phyloP scores from a whole-genome alignment of 2,329 filamentous ascomycete species.

The Pseudocercospora crystallina region DNA sequence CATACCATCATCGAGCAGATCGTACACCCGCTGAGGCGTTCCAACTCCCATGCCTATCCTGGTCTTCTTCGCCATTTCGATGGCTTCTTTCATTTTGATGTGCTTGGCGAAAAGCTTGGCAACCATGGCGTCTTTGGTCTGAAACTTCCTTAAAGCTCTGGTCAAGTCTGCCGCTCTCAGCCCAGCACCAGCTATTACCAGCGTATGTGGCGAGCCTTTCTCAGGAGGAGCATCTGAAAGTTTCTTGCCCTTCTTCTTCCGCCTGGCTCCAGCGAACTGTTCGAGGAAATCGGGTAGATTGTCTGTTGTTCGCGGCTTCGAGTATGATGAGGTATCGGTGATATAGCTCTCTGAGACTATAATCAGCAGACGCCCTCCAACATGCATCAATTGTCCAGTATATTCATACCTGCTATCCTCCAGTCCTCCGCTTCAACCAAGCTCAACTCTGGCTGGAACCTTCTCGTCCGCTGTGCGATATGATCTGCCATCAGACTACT shows the following conservation, averaged over 20 bases:
- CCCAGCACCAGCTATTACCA: slow-evolving; percentile 83
- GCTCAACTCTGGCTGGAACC: slow-evolving; percentile 79
- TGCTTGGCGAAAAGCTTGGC: slow-evolving; percentile 97
- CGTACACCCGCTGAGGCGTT: slow-evolving; percentile 78
- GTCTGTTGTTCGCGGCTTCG: slow-evolving; percentile 64
- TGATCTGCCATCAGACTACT: slow-evolving; percentile 80
- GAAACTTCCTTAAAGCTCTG: slow-evolving; percentile 73
- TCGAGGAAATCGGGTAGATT: slow-evolving; percentile 80
- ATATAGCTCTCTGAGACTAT: slow-evolving; percentile 64
- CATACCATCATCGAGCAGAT: slow-evolving; percentile 73
- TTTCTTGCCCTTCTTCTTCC: slow-evolving; percentile 39
- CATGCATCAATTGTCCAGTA: too few relatives aligned
- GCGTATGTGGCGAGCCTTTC: slow-evolving; percentile 68
- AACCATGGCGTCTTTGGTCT: slow-evolving; percentile 73
- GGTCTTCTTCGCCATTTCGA: slow-evolving; percentile 68
- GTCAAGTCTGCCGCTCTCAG: slow-evolving; percentile 83
- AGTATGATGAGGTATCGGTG: slow-evolving; percentile 74
- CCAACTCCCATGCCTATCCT: slow-evolving; percentile 84
- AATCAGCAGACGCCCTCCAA: not conserved
- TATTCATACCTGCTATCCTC: slow-evolving; percentile 67
- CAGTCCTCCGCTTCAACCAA: slow-evolving; percentile 80
- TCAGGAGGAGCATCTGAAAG: slow-evolving; percentile 66
- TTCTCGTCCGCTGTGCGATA: slow-evolving; percentile 72
- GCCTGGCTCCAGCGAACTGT: slow-evolving; percentile 48
- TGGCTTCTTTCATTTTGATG: slow-evolving; percentile 88